Percentiles rank a stretch among this genome's conserved stretches.
phyloP scores from a whole-genome alignment of 331 rosid species.

The Dryas integrifolia region DNA sequence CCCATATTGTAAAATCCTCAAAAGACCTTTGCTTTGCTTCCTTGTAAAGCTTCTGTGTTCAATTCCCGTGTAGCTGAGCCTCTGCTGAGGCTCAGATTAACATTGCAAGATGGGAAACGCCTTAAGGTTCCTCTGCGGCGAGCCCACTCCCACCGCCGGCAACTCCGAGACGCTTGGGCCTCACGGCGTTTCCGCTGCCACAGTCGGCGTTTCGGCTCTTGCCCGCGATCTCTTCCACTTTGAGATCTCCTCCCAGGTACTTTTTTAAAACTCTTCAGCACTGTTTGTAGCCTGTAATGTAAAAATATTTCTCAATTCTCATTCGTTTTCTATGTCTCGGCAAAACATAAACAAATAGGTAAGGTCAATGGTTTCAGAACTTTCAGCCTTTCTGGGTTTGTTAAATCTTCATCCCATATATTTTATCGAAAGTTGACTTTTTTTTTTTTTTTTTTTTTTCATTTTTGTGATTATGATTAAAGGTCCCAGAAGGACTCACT shows the following conservation, averaged over 20 bases:
- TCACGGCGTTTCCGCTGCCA: slow-evolving; percentile 53
- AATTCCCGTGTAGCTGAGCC: slow-evolving; percentile 5
- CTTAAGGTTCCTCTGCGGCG: slow-evolving; percentile 51
- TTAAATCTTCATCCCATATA: neutral
- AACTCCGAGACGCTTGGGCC: slow-evolving; percentile 46
- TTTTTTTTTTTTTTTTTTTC: neutral
- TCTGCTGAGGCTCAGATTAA: neutral
- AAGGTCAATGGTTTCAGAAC: no score
- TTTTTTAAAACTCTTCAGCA: neutral
- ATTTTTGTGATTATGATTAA: slow-evolving; percentile 5
- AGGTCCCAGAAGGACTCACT: slow-evolving; percentile 85
- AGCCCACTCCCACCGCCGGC: slow-evolving; percentile 51
- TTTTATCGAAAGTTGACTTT: neutral
- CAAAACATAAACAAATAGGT: neutral
- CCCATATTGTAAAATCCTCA: no score
- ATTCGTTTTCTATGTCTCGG: neutral
- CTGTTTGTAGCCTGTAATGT: neutral
- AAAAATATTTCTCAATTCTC: neutral
- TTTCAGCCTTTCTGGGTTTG: slow-evolving; percentile 5
- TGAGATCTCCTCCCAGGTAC: slow-evolving; percentile 78
- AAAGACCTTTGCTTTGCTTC: slow-evolving; percentile 2
- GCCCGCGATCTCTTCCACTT: slow-evolving; percentile 75
- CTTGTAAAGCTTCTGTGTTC: slow-evolving; percentile 12
- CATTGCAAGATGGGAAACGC: slow-evolving; percentile 60
- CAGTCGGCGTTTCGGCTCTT: slow-evolving; percentile 72